Base-by-base conservation (phyloP, 208 protist genomes). In the Entamoeba moshkovskii region DNA sequence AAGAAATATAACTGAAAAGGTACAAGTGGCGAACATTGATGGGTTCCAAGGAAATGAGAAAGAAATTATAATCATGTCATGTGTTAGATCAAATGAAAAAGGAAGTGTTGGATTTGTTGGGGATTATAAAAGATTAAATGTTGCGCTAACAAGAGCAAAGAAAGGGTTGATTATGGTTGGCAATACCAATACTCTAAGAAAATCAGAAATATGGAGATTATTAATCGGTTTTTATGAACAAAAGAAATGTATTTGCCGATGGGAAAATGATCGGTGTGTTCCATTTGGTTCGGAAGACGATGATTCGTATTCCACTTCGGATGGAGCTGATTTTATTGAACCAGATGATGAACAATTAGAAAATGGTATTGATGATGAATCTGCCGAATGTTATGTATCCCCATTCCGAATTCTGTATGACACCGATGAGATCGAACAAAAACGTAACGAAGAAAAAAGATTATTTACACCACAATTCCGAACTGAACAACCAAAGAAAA, bases 21-120 rank as follows among this genome's bases (percentile, higher is more conserved):
- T 99, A 91, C 98, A 99, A 93, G 96, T 97, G 29, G 97, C 97
- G 0, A 97, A 95, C 91, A 98, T 99, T 0, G 98, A 99, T 95
- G 96, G 97, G 6, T 99, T 99, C 96, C 98, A 98, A 96, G 98
- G 98, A 1, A 95, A 98, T 93, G 98, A 99, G 96, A 99, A 99
- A 94, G 98, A 99, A 93, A 99, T 97, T 95, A 99, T 99, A 93
- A 98, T 99, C 46, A 94, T 99, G 2, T 98, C 98, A 0, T 99
- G 98, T 96, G 98, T 99, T 1, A 96, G 98, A 59, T 98, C 96
- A n/a, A 99, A 99, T 94, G 96, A 98, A 22, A 93, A 97, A 44
- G 96, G 1, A 59, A 94, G 97, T 92, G 99, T 99, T 95, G 98
- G 98, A 45, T 99, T 99, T 96, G 96, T 99, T 25, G 97, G 96